These are phyloP conservation scores for Elsinoe fawcettii DNA, from an alignment of 2,329 filamentous ascomycete genomes.

Conservation along the genomic window DNA sequence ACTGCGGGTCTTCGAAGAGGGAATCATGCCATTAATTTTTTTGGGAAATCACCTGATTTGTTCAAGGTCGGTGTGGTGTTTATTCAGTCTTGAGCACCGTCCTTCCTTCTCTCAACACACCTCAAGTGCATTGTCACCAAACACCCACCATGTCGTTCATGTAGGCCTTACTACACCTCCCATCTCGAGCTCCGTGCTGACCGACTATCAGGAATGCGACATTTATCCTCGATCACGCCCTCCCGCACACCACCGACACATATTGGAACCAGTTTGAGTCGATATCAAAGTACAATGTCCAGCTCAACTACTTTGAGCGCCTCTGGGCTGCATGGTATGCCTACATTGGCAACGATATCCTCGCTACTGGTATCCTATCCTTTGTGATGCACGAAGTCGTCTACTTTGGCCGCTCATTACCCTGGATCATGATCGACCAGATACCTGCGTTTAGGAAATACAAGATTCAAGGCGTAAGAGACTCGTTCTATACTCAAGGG, in stretches of 20 bases:
- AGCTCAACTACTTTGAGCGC: constrained; percentile 78
- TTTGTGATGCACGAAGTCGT: constrained; percentile 90
- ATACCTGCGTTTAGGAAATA: constrained; percentile 85
- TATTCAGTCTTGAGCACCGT: background rate
- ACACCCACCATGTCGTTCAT: constrained; percentile 20
- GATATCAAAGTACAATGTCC: constrained; percentile 66
- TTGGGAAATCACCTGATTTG: background rate
- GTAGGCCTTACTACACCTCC: constrained; percentile 15
- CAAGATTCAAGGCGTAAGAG: constrained; percentile 79
- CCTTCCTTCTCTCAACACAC: background rate
- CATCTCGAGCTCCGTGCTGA: background rate
- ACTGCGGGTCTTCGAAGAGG: background rate
- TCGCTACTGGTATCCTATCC: constrained; percentile 95
- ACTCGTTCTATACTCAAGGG: background rate
- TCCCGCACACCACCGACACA: constrained; percentile 41
- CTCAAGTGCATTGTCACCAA: too few relatives aligned
- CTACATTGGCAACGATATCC: constrained; percentile 94
- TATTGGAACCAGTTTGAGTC: constrained; percentile 61
- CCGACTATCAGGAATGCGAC: constrained; percentile 24
- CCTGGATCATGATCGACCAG: constrained; percentile 85
- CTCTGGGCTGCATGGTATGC: constrained; percentile 95
- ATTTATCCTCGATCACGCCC: constrained; percentile 28
- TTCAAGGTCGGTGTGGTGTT: background rate
- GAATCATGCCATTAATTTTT: constrained; percentile 2
- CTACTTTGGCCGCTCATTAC: constrained; percentile 86